Percentiles rank a stretch among this genome's conserved stretches.
These are phyloP conservation scores for Solanum sitiens DNA, from an alignment of 257 asterid species.

Conservation along the genomic window DNA sequence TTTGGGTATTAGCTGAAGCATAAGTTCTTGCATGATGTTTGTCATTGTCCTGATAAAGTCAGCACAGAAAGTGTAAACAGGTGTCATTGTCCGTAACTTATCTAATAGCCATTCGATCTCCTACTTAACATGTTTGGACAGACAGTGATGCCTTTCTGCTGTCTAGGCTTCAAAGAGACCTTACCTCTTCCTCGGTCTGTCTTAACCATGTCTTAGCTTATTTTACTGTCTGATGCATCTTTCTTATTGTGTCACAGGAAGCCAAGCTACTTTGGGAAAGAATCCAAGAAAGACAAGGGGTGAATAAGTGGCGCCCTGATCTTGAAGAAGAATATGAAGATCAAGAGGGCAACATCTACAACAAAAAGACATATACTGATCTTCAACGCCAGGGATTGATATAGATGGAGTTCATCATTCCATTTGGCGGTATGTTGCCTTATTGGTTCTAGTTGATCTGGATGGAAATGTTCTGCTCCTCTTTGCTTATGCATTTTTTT, in stretches of 20 bases:
- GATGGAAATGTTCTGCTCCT: background rate
- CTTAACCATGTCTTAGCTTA: background rate
- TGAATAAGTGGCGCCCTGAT: slow-evolving; percentile 96
- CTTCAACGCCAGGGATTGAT: slow-evolving; percentile 95
- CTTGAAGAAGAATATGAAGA: slow-evolving; percentile 99
- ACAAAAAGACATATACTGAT: slow-evolving; percentile 94
- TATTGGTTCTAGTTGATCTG: background rate
- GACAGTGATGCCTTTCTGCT: background rate
- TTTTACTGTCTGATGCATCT: background rate
- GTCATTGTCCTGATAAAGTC: background rate
- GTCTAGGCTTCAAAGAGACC: background rate
- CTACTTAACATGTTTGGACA: background rate
- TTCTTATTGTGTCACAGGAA: slow-evolving; percentile 37
- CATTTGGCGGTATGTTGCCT: background rate
- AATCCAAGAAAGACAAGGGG: slow-evolving; percentile 79
- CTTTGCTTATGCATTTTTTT: background rate
- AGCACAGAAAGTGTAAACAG: background rate
- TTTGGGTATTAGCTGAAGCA: background rate
- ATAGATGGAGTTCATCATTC: slow-evolving; percentile 11
- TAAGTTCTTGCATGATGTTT: background rate
- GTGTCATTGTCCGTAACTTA: background rate
- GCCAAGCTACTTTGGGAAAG: slow-evolving; percentile 92
- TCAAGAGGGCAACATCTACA: slow-evolving; percentile 91
- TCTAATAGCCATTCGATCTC: background rate
- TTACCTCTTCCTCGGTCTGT: background rate